phyloP scores from a whole-genome alignment of 495 filamentous ascomycete species.

The Cladorrhinum samala region DNA sequence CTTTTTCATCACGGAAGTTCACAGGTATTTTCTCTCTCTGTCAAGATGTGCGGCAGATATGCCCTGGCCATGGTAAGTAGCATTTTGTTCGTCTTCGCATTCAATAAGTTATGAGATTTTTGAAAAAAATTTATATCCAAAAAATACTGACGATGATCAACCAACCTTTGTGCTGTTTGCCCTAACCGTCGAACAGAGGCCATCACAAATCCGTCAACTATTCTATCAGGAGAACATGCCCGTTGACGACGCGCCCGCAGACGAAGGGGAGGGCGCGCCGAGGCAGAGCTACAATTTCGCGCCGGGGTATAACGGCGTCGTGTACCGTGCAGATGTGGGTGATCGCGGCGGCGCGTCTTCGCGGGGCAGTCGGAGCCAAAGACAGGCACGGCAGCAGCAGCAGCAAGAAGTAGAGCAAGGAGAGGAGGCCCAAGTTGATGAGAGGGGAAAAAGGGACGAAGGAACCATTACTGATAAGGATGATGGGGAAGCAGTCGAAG shows the following conservation, averaged over 20 bases:
- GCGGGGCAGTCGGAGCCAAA: too few species aligned
- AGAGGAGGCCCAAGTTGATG: too few species aligned
- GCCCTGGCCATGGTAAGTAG: slow-evolving; percentile 64
- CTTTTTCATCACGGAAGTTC: too few species aligned
- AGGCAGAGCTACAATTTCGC: slow-evolving; percentile 90
- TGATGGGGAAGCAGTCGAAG: too few species aligned
- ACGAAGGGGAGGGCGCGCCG: slow-evolving; percentile 50
- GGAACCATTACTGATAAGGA: too few species aligned
- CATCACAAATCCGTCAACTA: slow-evolving; percentile 60
- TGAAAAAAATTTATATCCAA: too few species aligned
- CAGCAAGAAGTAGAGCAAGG: too few species aligned
- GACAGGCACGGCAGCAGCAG: too few species aligned
- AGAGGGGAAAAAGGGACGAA: slow-evolving; percentile 3
- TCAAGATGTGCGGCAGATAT: slow-evolving; percentile 81
- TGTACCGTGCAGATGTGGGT: slow-evolving; percentile 73
- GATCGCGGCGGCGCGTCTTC: slow-evolving; percentile 48
- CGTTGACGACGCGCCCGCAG: slow-evolving; percentile 69
- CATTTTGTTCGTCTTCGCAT: neutral
- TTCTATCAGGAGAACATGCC: slow-evolving; percentile 69
- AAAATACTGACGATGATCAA: too few species aligned
- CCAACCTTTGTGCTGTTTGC: too few species aligned
- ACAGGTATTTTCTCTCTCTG: neutral
- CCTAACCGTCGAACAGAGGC: too few species aligned
- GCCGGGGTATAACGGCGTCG: slow-evolving; percentile 74
- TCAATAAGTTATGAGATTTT: neutral